Conservation (phyloP, 2,329 filamentous ascomycete genomes). For the Colletotrichum viniferum region DNA sequence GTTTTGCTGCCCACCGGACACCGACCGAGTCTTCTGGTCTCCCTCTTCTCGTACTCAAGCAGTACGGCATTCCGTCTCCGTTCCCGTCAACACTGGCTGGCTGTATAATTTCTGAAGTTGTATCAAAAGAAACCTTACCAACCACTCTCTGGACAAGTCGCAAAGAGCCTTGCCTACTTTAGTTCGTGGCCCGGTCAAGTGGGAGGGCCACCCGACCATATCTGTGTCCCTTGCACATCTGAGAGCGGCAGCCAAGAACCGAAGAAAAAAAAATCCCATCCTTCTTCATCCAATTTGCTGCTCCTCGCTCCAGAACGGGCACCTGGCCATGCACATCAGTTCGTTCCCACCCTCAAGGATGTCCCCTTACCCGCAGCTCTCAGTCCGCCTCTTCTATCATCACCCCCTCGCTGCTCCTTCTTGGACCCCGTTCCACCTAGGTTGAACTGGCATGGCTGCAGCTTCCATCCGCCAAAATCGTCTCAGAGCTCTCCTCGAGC, state of each 20-base stretch:
- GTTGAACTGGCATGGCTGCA: neutral
- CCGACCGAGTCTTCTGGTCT: neutral
- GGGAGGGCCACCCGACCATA: constrained; percentile 9
- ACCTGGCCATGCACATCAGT: constrained; percentile 18
- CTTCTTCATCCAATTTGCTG: constrained; percentile 22
- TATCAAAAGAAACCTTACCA: neutral
- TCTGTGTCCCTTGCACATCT: constrained; percentile 14
- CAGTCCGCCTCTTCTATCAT: constrained; percentile 12
- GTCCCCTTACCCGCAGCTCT: constrained; percentile 14
- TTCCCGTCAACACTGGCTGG: neutral
- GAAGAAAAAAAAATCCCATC: constrained; percentile 21
- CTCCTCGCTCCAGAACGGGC: constrained; percentile 17
- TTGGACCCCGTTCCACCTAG: neutral
- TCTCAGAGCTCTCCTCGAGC: neutral
- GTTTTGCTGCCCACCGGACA: neutral
- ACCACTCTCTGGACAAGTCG: neutral
- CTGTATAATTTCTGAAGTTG: neutral
- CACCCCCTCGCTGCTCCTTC: neutral
- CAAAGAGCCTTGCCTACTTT: neutral
- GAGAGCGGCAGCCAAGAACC: constrained; percentile 16
- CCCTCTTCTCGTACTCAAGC: neutral
- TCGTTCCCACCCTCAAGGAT: constrained; percentile 10
- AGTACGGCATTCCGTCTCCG: neutral
- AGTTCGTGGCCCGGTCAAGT: constrained; percentile 10
- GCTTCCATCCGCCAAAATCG: neutral